phyloP scores from a whole-genome alignment of 2,329 filamentous ascomycete species.

The Aspergillus hortae region DNA sequence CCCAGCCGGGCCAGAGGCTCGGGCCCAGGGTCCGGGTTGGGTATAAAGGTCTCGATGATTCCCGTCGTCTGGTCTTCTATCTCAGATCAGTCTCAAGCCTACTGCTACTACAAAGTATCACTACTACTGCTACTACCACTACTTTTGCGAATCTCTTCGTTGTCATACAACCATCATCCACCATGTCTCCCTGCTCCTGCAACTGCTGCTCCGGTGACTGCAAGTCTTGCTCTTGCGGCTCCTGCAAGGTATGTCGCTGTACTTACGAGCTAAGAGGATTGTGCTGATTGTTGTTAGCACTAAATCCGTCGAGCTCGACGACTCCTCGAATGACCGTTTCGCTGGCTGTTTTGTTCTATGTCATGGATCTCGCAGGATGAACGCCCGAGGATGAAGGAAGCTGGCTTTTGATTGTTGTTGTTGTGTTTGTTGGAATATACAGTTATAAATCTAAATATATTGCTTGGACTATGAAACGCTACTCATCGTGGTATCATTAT shows the following conservation, averaged over 20 bases:
- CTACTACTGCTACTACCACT: slow-evolving; percentile 1
- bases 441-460: too few species aligned
- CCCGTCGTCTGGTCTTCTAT: background rate
- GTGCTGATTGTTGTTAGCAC: slow-evolving; percentile 6
- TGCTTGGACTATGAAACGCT: too few species aligned
- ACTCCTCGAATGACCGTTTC: background rate
- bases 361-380: background rate
- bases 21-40: background rate
- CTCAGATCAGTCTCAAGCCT: background rate
- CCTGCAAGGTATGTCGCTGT: slow-evolving; percentile 32
- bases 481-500: too few species aligned
- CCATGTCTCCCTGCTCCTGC: slow-evolving; percentile 41
- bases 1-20: background rate
- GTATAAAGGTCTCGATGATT: background rate
- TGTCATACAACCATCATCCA: slow-evolving; percentile 17
- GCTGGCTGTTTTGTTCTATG: slow-evolving; percentile 1
- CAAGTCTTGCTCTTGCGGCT: slow-evolving; percentile 37
- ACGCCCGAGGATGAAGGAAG: too few species aligned
- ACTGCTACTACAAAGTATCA: background rate
- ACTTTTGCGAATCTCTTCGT: background rate
- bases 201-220: slow-evolving; percentile 35
- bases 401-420: too few species aligned
- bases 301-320: slow-evolving; percentile 4
- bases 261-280: background rate
- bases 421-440: too few species aligned